Base-by-base conservation (phyloP, 75 land plant species). In the Picea glauca region DNA sequence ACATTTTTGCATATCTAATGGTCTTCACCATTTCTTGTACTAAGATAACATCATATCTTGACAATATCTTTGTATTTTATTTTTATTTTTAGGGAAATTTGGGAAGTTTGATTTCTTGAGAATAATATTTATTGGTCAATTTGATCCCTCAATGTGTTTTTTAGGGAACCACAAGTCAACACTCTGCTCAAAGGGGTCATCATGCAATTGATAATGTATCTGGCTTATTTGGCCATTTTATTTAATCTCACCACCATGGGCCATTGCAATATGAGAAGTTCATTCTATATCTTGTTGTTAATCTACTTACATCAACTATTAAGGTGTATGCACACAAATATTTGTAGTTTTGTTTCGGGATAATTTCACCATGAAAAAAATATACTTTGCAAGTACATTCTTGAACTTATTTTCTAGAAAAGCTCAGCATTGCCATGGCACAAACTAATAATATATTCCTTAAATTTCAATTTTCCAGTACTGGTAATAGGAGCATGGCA, bases 211-310 rank as follows among this genome's bases (percentile, higher is more conserved):
- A 93, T 62, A 88, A 83, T 79, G 80, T 85, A 70, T 84, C 88
- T 75, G 94, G 92, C 50, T 75, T 93, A 74, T 81, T 93, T n/a
- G 87, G 94, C 77, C 80, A 92, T 12, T 90, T 92, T 86, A 89
- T 87, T 80, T 93, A 91, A 72, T 89, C 95, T 68, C 88, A 92
- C 84, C 81, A 91, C 75, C 89, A 89, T 83, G 90, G 91, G 66
- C 86, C 90, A 4, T 86, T 86, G 61, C 92, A 96, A 82, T 93
- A 94, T 83, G 99, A 96, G 62, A 96, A 94, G 85, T 87, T 91
- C 63, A 93, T 92, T 60, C 95, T 95, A 23, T 93, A 88, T 79
- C 99, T 92, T 78, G 94, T 95, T 50, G 99, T 96, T 15, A 96
- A 96, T 81, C 72, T 96, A 64, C 88, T 96, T 40, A 96, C 99